Percentiles rank a stretch among this genome's conserved stretches.
Conservation (phyloP, 306 rosid species). For the Glycine latifolia region DNA sequence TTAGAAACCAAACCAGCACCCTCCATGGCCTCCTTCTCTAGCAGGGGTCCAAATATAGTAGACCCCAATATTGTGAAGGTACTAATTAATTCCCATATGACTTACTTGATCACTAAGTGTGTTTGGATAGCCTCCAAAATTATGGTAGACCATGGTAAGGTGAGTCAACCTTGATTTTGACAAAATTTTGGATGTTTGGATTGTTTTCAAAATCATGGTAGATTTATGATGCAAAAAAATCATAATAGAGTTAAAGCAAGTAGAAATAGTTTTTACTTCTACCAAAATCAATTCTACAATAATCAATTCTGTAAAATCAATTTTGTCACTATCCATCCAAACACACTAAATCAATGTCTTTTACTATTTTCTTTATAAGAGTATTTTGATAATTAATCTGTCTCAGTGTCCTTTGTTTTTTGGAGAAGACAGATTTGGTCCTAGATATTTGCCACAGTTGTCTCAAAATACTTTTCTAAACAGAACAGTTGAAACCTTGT, state of each 20-base stretch:
- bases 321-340: too few relatives aligned
- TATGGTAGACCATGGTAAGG: too few relatives aligned
- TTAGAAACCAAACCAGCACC: constrained; percentile 83
- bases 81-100: neutral
- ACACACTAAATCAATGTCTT: neutral
- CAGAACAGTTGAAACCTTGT: neutral
- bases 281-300: too few relatives aligned
- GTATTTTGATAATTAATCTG: neutral
- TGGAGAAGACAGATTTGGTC: constrained; percentile 17
- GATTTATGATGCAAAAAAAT: too few relatives aligned
- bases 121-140: too few relatives aligned
- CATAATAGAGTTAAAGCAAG: too few relatives aligned
- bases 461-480: neutral
- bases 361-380: neutral
- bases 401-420: constrained; percentile 12
- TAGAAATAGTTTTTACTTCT: too few relatives aligned
- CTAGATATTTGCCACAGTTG: neutral
- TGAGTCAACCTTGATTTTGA: too few relatives aligned
- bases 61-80: constrained; percentile 89
- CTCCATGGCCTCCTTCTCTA: constrained; percentile 71
- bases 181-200: too few relatives aligned
- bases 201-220: too few relatives aligned
- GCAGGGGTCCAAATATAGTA: constrained; percentile 88
- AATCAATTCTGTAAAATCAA: too few relatives aligned
- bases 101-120: neutral